Percentiles rank a stretch among this genome's conserved stretches.
Evolutionary conservation across 2,329 filamentous ascomycete species (phyloP).

Genomic region (Mollisiaceae sp.): DNA sequence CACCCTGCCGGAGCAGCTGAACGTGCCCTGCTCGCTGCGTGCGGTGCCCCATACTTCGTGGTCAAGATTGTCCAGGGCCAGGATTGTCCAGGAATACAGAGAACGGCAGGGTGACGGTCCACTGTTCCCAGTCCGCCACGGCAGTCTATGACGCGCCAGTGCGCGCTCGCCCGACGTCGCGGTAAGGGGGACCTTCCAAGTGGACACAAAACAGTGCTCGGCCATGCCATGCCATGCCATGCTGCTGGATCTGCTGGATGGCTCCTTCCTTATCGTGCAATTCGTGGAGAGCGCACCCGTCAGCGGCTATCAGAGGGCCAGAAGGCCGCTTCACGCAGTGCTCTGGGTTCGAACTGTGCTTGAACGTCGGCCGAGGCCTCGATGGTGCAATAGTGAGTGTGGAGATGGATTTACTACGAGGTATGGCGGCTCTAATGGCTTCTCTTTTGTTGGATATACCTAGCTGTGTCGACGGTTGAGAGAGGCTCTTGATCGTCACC

Average conservation of each 20-base stretch:
- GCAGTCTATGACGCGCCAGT: slow-evolving; percentile 4
- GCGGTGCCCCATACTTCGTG: not conserved
- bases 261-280: slow-evolving; percentile 17
- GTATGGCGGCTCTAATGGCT: slow-evolving; percentile 4
- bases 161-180: slow-evolving; percentile 8
- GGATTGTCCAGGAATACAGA: not conserved
- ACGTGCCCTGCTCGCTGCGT: not conserved
- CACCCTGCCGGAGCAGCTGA: not conserved
- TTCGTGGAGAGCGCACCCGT: slow-evolving; percentile 9
- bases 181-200: slow-evolving; percentile 11
- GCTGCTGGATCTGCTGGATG: not conserved
- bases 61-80: not conserved
- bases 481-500: not conserved
- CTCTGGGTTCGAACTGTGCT: not conserved
- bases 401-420: slow-evolving; percentile 2
- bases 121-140: not conserved
- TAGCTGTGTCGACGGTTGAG: not conserved
- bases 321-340: not conserved
- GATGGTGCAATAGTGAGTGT: slow-evolving; percentile 2
- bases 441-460: not conserved
- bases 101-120: not conserved
- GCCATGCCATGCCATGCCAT: slow-evolving; percentile 13
- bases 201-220: not conserved
- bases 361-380: not conserved
- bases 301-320: slow-evolving; percentile 13